Base-by-base conservation (phyloP, 352 stramenopile genomes). In the Globisporangium barbulae region DNA sequence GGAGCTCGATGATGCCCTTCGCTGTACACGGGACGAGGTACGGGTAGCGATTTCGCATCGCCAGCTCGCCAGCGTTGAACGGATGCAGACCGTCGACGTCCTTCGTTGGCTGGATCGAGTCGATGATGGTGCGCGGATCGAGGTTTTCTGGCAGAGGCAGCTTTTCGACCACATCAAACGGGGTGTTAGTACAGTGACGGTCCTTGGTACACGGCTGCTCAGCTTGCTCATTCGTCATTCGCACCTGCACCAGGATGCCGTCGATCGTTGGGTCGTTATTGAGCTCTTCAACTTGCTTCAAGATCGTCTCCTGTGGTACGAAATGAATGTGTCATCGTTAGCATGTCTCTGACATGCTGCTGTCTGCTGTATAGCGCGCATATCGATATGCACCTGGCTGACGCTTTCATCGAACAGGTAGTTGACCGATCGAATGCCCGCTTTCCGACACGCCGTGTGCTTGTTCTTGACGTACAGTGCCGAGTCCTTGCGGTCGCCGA, bases 51-150 rank as follows among this genome's bases (percentile, higher is more conserved):
- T 89, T 83, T 35, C 74, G 83, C 76, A 93, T 91, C 45, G 88
- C 78, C 9, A 99, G 77, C 60, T 96, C 83, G 15, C 96, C 97
- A 5, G 98, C 90, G 81, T 99, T 99, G 58, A 97, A 83, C 44
- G 98, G 96, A 69, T 99, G 96, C 28, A 99, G 85, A 0, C 98
- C 98, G 73, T 99, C 98, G 42, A 99, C 98, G 76, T 99, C 98
- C 74, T 99, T 99, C 62, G 84, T 77, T 21, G 87, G 78, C n/a
- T 73, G 74, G 59, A 99, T 98, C 6, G 78, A 74, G 56, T 97
- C 81, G 47, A 99, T 93, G 39, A 99, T 97, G 44, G 64, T 68
- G 62, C 94, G 79, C 59, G 98, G 89, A 69, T 99, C 82, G 15
- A 99, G 88, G 59, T 98, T 89, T 0, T 76, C 67, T 2, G 98